phyloP scores from a whole-genome alignment of 202 grass and related monocot genomes.

The Dendrocalamus latiflorus region DNA sequence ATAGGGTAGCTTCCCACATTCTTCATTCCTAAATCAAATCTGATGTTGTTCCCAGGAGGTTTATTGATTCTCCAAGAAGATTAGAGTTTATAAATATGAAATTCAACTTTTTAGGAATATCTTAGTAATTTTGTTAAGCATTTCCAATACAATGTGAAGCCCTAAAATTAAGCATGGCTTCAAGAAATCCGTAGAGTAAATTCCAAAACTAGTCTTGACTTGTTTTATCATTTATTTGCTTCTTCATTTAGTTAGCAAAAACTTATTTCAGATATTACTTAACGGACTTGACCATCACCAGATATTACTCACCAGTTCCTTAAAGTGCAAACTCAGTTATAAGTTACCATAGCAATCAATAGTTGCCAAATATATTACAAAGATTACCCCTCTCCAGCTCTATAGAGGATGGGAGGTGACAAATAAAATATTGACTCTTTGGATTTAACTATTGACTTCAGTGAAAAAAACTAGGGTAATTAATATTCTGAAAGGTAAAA shows the following conservation, averaged over 20 bases:
- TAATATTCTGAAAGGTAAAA: too few relatives aligned
- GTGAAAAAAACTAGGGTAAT: too few relatives aligned
- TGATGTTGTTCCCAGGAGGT: background rate
- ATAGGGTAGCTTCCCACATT: background rate
- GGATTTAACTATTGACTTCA: background rate
- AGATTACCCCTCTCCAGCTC: background rate
- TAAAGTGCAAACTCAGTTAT: background rate
- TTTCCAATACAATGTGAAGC: background rate
- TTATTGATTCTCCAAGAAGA: background rate
- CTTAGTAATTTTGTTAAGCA: background rate
- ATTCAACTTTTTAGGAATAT: background rate
- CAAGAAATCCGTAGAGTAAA: background rate
- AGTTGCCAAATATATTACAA: background rate
- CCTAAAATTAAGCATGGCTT: background rate
- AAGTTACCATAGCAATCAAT: background rate
- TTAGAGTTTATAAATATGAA: background rate
- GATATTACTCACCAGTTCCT: background rate
- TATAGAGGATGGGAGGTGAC: background rate
- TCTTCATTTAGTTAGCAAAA: constrained; percentile 15
- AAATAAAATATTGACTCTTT: background rate
- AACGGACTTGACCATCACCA: background rate
- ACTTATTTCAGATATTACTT: background rate
- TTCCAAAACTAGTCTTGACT: background rate
- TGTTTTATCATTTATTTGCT: background rate
- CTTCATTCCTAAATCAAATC: background rate